Evolutionary conservation across 305 asterid genomes (phyloP).

Genomic region (Fraxinus floribunda): DNA sequence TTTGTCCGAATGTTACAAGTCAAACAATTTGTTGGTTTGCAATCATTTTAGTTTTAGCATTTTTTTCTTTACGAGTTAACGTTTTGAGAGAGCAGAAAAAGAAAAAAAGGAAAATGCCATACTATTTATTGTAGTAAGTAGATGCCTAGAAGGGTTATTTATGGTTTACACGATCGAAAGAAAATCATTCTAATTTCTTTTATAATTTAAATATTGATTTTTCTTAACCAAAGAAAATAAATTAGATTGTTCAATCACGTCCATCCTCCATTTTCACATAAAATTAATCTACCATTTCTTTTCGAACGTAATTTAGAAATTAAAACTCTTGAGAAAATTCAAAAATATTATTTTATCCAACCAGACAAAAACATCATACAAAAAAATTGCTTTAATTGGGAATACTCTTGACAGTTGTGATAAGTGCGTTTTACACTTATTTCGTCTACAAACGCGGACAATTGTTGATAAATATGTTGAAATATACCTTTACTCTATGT

Average conservation of each 20-base stretch:
- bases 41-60: too few relatives aligned
- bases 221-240: neutral
- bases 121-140: neutral
- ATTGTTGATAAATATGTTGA: neutral
- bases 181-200: neutral
- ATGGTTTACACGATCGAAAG: neutral
- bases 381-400: neutral
- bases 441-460: neutral
- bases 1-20: too few relatives aligned
- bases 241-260: neutral
- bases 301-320: neutral
- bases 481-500: too few relatives aligned
- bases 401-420: neutral
- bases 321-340: neutral
- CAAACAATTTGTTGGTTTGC: too few relatives aligned
- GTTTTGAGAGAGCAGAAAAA: too few relatives aligned
- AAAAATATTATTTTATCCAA: neutral
- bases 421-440: too few relatives aligned
- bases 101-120: too few relatives aligned
- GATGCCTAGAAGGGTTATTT: neutral
- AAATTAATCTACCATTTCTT: neutral
- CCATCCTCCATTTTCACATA: too few relatives aligned
- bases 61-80: too few relatives aligned
- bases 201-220: neutral
- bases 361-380: neutral